These are phyloP conservation scores for Fagus crenata DNA, from an alignment of 306 rosid genomes.

Conservation along the genomic window DNA sequence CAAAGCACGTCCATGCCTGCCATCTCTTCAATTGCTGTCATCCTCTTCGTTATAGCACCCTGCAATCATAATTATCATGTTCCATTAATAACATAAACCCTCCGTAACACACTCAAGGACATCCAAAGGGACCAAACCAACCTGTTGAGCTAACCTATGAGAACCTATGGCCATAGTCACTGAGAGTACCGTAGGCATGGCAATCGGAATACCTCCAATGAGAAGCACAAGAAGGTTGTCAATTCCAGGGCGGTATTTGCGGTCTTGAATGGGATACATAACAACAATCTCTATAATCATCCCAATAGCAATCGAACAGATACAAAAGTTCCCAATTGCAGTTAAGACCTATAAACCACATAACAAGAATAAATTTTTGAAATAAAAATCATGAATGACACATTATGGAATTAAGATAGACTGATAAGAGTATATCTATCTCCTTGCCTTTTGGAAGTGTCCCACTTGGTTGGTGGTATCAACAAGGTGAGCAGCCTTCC, in stretches of 20 bases:
- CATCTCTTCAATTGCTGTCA: conserved; percentile 99
- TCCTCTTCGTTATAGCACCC: conserved; percentile 99
- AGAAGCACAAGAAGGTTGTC: conserved; percentile 97
- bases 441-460: conserved; percentile 87
- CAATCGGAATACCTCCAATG: conserved; percentile 98
- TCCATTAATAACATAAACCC: conserved; percentile 12
- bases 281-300: conserved; percentile 90
- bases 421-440: background rate
- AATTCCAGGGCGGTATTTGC: conserved; percentile 86
- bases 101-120: conserved; percentile 19
- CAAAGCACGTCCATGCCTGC: conserved; percentile 99
- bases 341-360: conserved; percentile 73
- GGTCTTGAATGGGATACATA: conserved; percentile 97
- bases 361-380: conserved; percentile 17
- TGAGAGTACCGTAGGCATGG: conserved; percentile 98
- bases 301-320: conserved; percentile 92
- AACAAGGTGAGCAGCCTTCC: conserved; percentile 98
- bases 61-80: conserved; percentile 39
- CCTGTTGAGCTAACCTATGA: conserved; percentile 96
- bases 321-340: conserved; percentile 97
- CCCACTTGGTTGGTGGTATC: conserved; percentile 97
- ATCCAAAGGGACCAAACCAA: conserved; percentile 35
- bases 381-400: conserved; percentile 13
- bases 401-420: background rate
- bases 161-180: conserved; percentile 99